Evolutionary conservation across 345 rosid species (phyloP).

Genomic region (Aegle marmelos): DNA sequence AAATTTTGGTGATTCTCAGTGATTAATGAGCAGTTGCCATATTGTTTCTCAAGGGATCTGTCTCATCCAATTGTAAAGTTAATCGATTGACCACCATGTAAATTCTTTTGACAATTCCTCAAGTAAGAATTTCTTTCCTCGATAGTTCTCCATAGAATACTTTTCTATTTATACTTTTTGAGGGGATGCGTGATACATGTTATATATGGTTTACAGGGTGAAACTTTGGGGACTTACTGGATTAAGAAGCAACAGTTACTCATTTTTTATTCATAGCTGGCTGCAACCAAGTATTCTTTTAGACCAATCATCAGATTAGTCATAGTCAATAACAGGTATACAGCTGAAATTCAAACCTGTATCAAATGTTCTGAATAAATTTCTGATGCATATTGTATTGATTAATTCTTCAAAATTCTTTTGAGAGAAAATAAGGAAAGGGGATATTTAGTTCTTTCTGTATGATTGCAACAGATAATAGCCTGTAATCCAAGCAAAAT

Average conservation of each 20-base stretch:
- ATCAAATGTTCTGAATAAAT: slow-evolving; percentile 6
- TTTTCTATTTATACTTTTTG: not conserved
- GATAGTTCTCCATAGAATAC: not conserved
- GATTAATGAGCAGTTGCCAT: not conserved
- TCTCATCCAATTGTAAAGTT: slow-evolving; percentile 9
- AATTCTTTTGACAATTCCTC: slow-evolving; percentile 6
- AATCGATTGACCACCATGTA: not conserved
- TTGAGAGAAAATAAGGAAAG: not conserved
- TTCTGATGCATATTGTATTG: not conserved
- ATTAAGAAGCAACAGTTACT: not conserved
- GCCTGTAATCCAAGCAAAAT: not conserved
- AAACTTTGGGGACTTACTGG: not conserved
- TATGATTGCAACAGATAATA: not conserved
- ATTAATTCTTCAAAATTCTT: slow-evolving; percentile 22
- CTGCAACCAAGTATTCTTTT: not conserved
- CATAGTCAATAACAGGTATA: slow-evolving; percentile 15
- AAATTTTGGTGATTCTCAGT: not conserved
- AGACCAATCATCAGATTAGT: not conserved
- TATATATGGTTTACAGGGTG: slow-evolving; percentile 11
- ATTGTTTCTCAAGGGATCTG: not conserved
- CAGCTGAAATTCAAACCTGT: slow-evolving; percentile 13
- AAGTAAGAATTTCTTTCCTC: slow-evolving; percentile 15
- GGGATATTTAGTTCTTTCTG: not conserved
- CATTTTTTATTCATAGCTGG: not conserved
- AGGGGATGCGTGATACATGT: not conserved